These are phyloP conservation scores for Mercurialis annua DNA, from an alignment of 345 rosid genomes.

Conservation along the genomic window DNA sequence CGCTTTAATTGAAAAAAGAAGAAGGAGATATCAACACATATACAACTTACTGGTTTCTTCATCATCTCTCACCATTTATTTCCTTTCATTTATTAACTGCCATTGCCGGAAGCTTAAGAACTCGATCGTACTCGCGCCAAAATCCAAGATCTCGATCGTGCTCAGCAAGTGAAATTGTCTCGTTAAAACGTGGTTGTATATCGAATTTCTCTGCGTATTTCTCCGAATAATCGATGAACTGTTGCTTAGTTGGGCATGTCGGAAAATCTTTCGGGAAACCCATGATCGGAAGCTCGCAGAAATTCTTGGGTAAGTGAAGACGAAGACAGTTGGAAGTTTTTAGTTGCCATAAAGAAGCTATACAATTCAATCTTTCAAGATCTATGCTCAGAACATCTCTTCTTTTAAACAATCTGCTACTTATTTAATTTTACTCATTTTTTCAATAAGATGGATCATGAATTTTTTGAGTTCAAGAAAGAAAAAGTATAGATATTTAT, in stretches of 20 bases:
- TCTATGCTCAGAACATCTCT: conserved; percentile 16
- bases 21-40: too few relatives aligned
- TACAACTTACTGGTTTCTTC: too few relatives aligned
- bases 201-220: conserved; percentile 21
- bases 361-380: conserved; percentile 28
- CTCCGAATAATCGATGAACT: conserved; percentile 22
- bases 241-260: conserved; percentile 25
- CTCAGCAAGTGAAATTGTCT: conserved; percentile 38
- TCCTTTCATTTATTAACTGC: too few relatives aligned
- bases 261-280: conserved; percentile 22
- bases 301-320: conserved; percentile 34
- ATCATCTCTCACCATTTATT: too few relatives aligned
- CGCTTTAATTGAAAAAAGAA: too few relatives aligned
- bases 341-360: conserved; percentile 31
- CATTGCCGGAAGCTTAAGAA: too few relatives aligned
- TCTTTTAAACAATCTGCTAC: conserved; percentile 28
- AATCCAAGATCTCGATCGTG: conserved; percentile 33
- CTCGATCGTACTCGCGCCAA: conserved; percentile 51
- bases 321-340: conserved; percentile 30
- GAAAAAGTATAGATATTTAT: too few relatives aligned
- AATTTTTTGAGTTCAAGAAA: conserved; percentile 13
- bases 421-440: conserved; percentile 12
- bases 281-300: conserved; percentile 31
- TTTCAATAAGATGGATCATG: conserved; percentile 56
- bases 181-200: conserved; percentile 39